Evolutionary conservation across 805 yeast genomes (phyloP).

Genomic region (Cyberlindnera suaveolens): DNA sequence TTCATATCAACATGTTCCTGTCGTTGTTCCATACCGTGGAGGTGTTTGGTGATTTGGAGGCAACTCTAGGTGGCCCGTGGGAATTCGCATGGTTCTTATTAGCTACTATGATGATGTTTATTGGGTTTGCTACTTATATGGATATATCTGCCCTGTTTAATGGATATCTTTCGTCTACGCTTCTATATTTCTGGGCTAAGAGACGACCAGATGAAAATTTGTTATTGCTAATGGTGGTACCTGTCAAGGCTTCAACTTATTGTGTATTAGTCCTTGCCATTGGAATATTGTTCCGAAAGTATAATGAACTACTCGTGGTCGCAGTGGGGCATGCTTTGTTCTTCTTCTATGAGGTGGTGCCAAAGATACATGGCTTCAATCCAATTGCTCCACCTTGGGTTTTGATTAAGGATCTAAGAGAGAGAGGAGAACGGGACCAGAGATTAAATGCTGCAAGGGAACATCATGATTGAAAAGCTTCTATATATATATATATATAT

Average conservation of each 20-base stretch:
- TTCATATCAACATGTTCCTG: slow-evolving; percentile 9
- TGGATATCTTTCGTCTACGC: slow-evolving; percentile 4
- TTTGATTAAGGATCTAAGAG: not conserved
- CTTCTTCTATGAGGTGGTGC: slow-evolving; percentile 17
- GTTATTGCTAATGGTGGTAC: slow-evolving; percentile 9
- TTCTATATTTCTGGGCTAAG: slow-evolving; percentile 17
- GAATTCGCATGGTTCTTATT: slow-evolving; percentile 18
- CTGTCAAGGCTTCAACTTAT: slow-evolving; percentile 14
- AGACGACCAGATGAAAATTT: slow-evolving; percentile 13
- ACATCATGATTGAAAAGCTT: not conserved
- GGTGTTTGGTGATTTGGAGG: slow-evolving; percentile 13
- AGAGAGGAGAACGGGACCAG: not conserved
- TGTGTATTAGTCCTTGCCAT: slow-evolving; percentile 3
- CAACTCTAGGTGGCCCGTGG: slow-evolving; percentile 2
- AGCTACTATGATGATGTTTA: slow-evolving; percentile 5
- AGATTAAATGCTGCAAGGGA: not conserved
- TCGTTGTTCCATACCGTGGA: slow-evolving; percentile 5
- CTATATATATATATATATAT: too few relatives aligned
- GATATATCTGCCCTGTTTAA: slow-evolving; percentile 6
- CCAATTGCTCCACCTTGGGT: slow-evolving; percentile 20
- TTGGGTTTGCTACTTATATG: slow-evolving; percentile 6
- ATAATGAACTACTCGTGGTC: slow-evolving; percentile 5
- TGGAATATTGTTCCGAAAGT: not conserved
- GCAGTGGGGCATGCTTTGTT: slow-evolving; percentile 18
- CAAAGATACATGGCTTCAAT: slow-evolving; percentile 15